These are phyloP conservation scores for Scheffersomyces amazonensis DNA, from an alignment of 805 yeast species.

Conservation along the genomic window DNA sequence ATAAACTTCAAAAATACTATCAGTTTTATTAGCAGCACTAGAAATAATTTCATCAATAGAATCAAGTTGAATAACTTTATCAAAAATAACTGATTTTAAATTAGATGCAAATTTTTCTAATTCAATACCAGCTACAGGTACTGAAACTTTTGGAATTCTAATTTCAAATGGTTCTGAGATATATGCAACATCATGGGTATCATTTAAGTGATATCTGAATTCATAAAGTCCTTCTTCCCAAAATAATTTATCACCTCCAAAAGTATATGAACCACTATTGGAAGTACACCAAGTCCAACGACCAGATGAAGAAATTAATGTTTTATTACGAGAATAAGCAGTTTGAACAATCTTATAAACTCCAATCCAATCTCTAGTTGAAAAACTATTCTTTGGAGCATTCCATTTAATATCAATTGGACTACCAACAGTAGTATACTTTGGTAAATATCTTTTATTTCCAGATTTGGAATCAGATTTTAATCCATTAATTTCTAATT, in stretches of 20 bases:
- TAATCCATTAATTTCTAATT: slow-evolving; percentile 22
- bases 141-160: slow-evolving; percentile 35
- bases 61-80: slow-evolving; percentile 23
- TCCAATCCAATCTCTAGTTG: slow-evolving; percentile 72
- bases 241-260: slow-evolving; percentile 46
- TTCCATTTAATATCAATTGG: slow-evolving; percentile 56
- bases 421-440: slow-evolving; percentile 40
- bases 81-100: slow-evolving; percentile 30
- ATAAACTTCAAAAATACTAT: slow-evolving; percentile 28
- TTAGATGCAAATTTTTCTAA: slow-evolving; percentile 26
- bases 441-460: slow-evolving; percentile 1
- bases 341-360: slow-evolving; percentile 63
- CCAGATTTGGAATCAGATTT: slow-evolving; percentile 6
- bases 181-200: slow-evolving; percentile 66
- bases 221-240: slow-evolving; percentile 75
- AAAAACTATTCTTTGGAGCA: slow-evolving; percentile 44
- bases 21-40: slow-evolving; percentile 20
- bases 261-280: slow-evolving; percentile 45
- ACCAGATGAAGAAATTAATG: slow-evolving; percentile 60
- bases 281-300: slow-evolving; percentile 51
- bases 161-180: slow-evolving; percentile 68
- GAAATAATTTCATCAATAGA: slow-evolving; percentile 25
- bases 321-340: slow-evolving; percentile 50
- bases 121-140: slow-evolving; percentile 26
- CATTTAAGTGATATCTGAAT: slow-evolving; percentile 65